These are phyloP conservation scores for Aspergillus latus DNA, from an alignment of 2,329 filamentous ascomycete species.

Conservation along the genomic window DNA sequence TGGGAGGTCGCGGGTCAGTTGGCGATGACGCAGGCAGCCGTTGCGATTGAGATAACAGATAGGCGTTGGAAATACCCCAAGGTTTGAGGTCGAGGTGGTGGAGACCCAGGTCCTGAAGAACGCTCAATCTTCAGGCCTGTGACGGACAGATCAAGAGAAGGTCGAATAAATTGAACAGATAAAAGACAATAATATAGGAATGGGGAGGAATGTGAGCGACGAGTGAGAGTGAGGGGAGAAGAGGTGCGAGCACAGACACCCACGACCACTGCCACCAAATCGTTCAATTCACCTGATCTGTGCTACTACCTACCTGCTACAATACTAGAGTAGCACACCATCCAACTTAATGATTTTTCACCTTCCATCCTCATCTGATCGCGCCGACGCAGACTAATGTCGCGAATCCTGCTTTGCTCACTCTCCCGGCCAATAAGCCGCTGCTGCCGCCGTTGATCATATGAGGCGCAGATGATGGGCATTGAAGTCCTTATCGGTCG, in stretches of 20 bases:
- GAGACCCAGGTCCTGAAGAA: neutral
- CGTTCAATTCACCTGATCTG: neutral
- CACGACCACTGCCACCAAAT: no score
- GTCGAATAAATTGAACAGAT: neutral
- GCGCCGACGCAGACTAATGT: neutral
- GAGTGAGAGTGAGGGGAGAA: neutral
- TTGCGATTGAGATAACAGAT: neutral
- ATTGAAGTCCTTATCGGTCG: neutral
- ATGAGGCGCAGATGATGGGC: neutral
- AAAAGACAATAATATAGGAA: neutral
- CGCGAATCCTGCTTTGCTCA: conserved; percentile 8
- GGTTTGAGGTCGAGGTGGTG: neutral
- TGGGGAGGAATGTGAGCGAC: neutral
- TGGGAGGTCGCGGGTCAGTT: neutral
- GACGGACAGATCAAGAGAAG: neutral
- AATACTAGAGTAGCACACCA: neutral
- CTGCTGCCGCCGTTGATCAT: conserved; percentile 10
- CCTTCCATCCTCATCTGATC: neutral
- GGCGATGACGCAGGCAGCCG: conserved; percentile 10
- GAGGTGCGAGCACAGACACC: neutral
- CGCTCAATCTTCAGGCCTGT: neutral
- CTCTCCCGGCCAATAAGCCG: conserved; percentile 2
- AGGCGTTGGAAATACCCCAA: neutral
- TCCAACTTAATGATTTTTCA: neutral
- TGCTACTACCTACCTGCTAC: neutral